Evolutionary conservation across 139 green algal species (phyloP), one percentile per base, ranked within the genome.

Genomic region (Chlorella ohadii): DNA sequence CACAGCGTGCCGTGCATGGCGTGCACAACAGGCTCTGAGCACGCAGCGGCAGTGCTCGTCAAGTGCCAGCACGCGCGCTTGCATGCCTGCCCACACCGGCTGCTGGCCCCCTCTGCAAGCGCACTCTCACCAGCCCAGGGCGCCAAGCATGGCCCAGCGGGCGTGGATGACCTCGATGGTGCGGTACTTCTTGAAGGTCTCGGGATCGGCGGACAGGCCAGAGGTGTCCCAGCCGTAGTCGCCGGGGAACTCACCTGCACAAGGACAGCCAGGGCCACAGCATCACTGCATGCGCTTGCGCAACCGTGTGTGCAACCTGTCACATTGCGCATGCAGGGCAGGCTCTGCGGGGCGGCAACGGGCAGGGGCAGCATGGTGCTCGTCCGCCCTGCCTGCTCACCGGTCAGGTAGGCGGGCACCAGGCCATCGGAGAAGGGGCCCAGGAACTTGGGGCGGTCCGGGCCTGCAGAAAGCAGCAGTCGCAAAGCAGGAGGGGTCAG

Each of bases 201-300:
- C 91, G 78, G 96, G 96, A 90, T 99, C 96, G 70, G 96, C 94
- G 36, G 96, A 99, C 87, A 99, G 94, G 82, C 96, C 96, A 83
- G 95, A 96, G 72, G 96, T 98, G 93, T 99, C 96, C 96, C 96
- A 99, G 89, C 96, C 96, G 88, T 98, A 98, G 96, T 98, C 96
- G 86, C 96, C 96, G 78, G 96, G 91, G 93, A 95, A 93, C 84
- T 90, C 88, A 47, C 87, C 72, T 56, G 38, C 65, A 22, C 31
- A n/a, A n/a, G n/a, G n/a, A n/a, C n/a, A n/a, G n/a, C n/a, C n/a
- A n/a, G n/a, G n/a, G n/a, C n/a, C n/a, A n/a, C n/a, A n/a, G n/a
- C n/a, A n/a, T n/a, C n/a, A n/a, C n/a, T n/a, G n/a, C n/a, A n/a
- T n/a, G n/a, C n/a, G n/a, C n/a, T n/a, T n/a, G n/a, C n/a, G n/a